These are phyloP conservation scores for Neonectria coccinea DNA, from an alignment of 2,329 filamentous ascomycete genomes.

Conservation along the genomic window DNA sequence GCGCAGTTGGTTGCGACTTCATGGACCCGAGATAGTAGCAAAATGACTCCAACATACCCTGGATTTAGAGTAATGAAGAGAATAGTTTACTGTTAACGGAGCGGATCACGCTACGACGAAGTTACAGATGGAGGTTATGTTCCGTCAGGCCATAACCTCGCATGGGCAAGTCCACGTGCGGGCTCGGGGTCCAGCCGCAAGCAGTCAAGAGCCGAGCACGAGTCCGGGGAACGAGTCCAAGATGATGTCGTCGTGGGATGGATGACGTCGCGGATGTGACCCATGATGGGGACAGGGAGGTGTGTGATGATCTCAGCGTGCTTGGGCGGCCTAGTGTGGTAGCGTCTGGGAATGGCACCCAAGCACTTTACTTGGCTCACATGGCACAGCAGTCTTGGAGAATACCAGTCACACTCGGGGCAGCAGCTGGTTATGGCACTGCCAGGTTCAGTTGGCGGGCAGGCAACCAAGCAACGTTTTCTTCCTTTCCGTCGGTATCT, in stretches of 20 bases:
- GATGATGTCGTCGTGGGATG: background rate
- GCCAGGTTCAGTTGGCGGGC: too few species aligned
- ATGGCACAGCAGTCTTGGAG: background rate
- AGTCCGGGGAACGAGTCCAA: background rate
- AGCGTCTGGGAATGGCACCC: slow-evolving; percentile 7
- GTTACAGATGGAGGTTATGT: background rate
- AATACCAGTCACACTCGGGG: background rate
- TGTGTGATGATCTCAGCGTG: slow-evolving; percentile 17
- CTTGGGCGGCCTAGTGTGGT: slow-evolving; percentile 5
- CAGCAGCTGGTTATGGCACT: too few species aligned
- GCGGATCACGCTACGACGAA: background rate
- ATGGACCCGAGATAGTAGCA: background rate
- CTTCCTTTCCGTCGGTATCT: background rate
- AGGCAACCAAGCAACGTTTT: too few species aligned
- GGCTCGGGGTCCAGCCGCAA: background rate
- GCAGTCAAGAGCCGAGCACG: background rate
- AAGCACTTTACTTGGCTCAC: too few species aligned
- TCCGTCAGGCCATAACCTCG: background rate
- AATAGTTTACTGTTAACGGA: background rate
- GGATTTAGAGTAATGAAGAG: background rate
- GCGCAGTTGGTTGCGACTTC: background rate
- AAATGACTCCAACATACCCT: background rate
- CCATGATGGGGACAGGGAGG: slow-evolving; percentile 11
- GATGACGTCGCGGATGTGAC: slow-evolving; percentile 20
- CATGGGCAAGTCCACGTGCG: background rate